Percentiles rank a stretch among this genome's conserved stretches.
Evolutionary conservation across 106 monocot species (phyloP).

Genomic region (Acorus calamus): DNA sequence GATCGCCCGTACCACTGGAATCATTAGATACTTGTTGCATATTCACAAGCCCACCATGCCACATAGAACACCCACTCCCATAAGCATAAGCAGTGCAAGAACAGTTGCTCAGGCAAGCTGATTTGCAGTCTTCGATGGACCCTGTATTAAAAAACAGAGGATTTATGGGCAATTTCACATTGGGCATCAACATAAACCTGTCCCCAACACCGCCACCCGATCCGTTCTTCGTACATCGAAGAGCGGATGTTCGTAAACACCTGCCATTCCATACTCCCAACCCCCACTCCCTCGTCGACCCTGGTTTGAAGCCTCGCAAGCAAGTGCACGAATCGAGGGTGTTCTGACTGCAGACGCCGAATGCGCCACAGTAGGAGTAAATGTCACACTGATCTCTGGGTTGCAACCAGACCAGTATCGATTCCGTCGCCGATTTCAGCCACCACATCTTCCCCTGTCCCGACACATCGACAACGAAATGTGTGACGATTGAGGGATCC

Average conservation of each 20-base stretch:
- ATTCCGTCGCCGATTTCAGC: constrained; percentile 4
- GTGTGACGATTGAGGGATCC: too few species aligned
- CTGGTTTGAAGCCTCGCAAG: constrained; percentile 21
- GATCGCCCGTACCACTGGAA: not conserved
- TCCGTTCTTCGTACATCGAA: constrained; percentile 9
- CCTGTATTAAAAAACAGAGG: not conserved
- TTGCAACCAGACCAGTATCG: not conserved
- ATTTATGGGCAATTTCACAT: constrained; percentile 15
- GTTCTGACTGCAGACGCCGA: constrained; percentile 19
- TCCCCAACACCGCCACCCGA: constrained; percentile 2
- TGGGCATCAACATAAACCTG: constrained; percentile 17
- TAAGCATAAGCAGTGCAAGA: constrained; percentile 39
- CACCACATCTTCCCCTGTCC: constrained; percentile 2
- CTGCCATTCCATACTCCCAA: constrained; percentile 23
- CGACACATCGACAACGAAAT: too few species aligned
- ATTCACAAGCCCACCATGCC: constrained; percentile 23
- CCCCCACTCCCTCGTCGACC: constrained; percentile 23
- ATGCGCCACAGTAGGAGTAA: constrained; percentile 2
- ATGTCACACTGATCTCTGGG: constrained; percentile 5
- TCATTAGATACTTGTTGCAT: constrained; percentile 14
- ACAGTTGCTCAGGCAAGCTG: constrained; percentile 30
- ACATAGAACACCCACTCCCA: constrained; percentile 15
- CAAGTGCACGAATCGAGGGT: constrained; percentile 24
- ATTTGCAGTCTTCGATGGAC: constrained; percentile 17
- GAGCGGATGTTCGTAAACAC: constrained; percentile 21